Evolutionary conservation across 805 yeast genomes (phyloP), one percentile per base, ranked within the genome.

Genomic region (Teunomyces panamensis): DNA sequence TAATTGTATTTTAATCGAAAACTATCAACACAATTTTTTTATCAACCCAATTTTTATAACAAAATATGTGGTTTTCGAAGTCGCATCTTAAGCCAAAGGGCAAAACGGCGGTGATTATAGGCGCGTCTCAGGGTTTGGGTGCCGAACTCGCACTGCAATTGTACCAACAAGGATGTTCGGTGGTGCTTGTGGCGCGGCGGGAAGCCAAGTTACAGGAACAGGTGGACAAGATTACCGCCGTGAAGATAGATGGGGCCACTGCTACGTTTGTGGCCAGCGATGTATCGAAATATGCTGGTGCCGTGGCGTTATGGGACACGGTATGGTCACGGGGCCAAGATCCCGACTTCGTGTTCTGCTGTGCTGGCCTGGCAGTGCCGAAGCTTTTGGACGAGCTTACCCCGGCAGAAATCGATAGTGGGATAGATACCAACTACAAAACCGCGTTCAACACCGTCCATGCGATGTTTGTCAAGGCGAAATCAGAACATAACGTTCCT

Each of bases 121-220:
- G 99, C 3, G 98, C 89, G 0, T 89, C 97, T 0, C 99, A 92
- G 60, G 99, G 99, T 0, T 71, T 92, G 1, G 99, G 99, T 0
- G 83, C 83, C 3, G 87, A 85, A 33, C 65, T 92, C 48, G 96
- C 96, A 0, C 69, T 71, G 36, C 73, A 78, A 47, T 69, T 84
- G 41, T 80, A 75, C 47, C 50, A 72, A 2, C 56, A 61, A 14
- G 83, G 85, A 3, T 86, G 90, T 32, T 76, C 79, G 45, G 87
- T 91, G 1, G 69, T 86, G 1, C 66, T 94, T 14, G 85, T 91
- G 9, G 89, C 97, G 1, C 74, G 99, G 54, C 85, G 92, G 0
- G 83, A 77, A 50, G 44, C 75, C 4, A 85, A 83, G 56, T 71
- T 92, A 36, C 54, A 67, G 34, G 60, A 61, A 1, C 83, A 85